Percentiles rank a stretch among this genome's conserved stretches.
Evolutionary conservation across 768 basidiomycete genomes (phyloP).

Genomic region (Lentinula lateritia): DNA sequence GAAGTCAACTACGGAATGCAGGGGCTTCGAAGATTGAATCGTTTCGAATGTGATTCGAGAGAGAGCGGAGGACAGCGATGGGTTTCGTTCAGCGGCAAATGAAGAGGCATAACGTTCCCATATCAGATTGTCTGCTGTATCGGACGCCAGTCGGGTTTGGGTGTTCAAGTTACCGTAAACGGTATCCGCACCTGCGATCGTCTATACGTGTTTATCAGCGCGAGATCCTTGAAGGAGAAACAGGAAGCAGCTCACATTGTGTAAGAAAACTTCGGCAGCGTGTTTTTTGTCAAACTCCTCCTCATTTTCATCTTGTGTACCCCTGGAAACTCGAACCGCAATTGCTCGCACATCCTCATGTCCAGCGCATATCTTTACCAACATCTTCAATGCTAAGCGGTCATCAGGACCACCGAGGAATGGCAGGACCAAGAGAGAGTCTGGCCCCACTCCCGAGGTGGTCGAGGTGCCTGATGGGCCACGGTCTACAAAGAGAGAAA

Average conservation of each 20-base stretch:
- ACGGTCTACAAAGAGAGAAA: constrained; percentile 83
- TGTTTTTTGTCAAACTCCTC: constrained; percentile 21
- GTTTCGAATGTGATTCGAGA: constrained; percentile 59
- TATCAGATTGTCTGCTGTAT: constrained; percentile 74
- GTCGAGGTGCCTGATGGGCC: constrained; percentile 29
- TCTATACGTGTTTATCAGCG: constrained; percentile 23
- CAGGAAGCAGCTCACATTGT: not conserved
- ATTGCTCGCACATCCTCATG: constrained; percentile 65
- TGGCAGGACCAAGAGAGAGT: constrained; percentile 61
- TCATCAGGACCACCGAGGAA: constrained; percentile 97
- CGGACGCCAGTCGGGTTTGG: constrained; percentile 63
- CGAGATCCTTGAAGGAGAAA: not conserved
- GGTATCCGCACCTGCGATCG: constrained; percentile 56
- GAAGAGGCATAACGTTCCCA: constrained; percentile 61
- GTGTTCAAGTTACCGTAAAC: constrained; percentile 64
- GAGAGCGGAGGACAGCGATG: constrained; percentile 37
- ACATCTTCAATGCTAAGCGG: constrained; percentile 74
- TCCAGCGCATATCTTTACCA: constrained; percentile 64
- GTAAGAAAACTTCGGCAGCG: constrained; percentile 23
- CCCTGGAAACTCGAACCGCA: constrained; percentile 56
- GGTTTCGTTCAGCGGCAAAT: constrained; percentile 17
- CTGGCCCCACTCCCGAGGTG: constrained; percentile 31
- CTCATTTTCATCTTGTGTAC: constrained; percentile 24
- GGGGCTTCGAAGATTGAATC: constrained; percentile 42
- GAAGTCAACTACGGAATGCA: constrained; percentile 49